Evolutionary conservation across 306 rosid species (phyloP), one percentile per base, ranked within the genome.

Genomic region (Vigna trinervia): DNA sequence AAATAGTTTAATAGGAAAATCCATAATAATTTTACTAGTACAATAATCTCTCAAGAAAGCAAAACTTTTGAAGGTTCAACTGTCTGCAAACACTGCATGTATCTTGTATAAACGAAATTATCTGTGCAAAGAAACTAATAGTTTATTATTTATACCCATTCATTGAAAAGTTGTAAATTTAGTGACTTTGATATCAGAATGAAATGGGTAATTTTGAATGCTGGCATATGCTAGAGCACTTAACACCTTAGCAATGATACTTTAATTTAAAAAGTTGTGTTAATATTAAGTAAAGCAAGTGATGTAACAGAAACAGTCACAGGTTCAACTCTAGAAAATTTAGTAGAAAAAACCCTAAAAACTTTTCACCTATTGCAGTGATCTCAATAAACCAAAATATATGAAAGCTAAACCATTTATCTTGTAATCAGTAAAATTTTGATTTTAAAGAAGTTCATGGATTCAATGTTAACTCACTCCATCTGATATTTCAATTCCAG

Each of bases 381-480:
- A 20, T 11, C 52, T 39, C 51, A 17, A 64, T 65, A 39, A 65
- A 19, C 54, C 8, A 43, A 20, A 22, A 19, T 4, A 9, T 5
- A 12, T 20, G 17, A 66, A 2, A 59, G 65, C 17, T 5, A 1
- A 26, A 59, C 39, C 67, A 60, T 28, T 12, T 38, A 54, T 13
- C 1, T 19, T 39, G 38, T 28, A 61, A 30, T 13, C 22, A 48
- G 43, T 19, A 71, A 52, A 45, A 71, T 58, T 30, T 74, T 50
- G 17, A 59, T 67, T 13, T 1, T 11, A 61, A 70, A 46, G 57
- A 14, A 30, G 46, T 45, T 13, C 0, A 51, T 7, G n/a, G 7
- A 1, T 8, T 45, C 48, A 43, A 43, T 12, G 75, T 48, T 61
- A 62, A 69, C 10, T 75, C 51, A 60, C 57, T 15, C 38, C 56